These are phyloP conservation scores for Myriangium duriaei DNA, from an alignment of 2,329 filamentous ascomycete genomes.

Conservation along the genomic window DNA sequence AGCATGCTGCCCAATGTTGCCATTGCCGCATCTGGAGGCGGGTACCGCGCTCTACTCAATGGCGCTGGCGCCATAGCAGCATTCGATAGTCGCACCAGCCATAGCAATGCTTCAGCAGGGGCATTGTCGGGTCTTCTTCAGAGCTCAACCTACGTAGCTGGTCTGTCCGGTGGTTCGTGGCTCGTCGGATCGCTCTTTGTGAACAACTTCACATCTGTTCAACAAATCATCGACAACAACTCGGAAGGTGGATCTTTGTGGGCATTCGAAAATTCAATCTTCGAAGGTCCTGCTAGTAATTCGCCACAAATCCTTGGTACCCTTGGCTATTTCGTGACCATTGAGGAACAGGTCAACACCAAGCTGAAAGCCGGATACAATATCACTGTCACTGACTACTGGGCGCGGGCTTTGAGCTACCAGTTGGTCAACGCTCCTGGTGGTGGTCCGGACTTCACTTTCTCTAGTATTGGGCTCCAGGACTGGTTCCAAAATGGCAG, in stretches of 20 bases:
- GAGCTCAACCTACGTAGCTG: slow-evolving; percentile 66
- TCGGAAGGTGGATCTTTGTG: slow-evolving; percentile 39
- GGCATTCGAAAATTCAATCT: slow-evolving; percentile 51
- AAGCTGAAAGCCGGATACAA: slow-evolving; percentile 55
- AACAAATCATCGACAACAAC: slow-evolving; percentile 37
- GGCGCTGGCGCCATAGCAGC: slow-evolving; percentile 69
- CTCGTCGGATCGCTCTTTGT: slow-evolving; percentile 67
- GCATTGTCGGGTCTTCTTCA: slow-evolving; percentile 74
- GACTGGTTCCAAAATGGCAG: slow-evolving; percentile 49
- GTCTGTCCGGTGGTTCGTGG: slow-evolving; percentile 75
- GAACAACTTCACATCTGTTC: slow-evolving; percentile 64
- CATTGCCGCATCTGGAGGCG: slow-evolving; percentile 70
- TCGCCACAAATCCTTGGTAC: slow-evolving; percentile 43
- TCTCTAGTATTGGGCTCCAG: slow-evolving; percentile 60
- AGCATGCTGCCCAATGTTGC: slow-evolving; percentile 55
- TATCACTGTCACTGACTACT: slow-evolving; percentile 74
- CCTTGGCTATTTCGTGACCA: slow-evolving; percentile 49
- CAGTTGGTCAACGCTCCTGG: slow-evolving; percentile 67
- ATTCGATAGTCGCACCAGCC: slow-evolving; percentile 58
- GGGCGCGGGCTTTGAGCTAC: slow-evolving; percentile 72
- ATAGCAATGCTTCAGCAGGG: slow-evolving; percentile 45
- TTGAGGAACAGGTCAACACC: slow-evolving; percentile 44
- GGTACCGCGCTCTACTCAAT: slow-evolving; percentile 75
- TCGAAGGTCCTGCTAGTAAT: slow-evolving; percentile 42
- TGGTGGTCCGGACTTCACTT: slow-evolving; percentile 68